phyloP scores from a whole-genome alignment of 768 basidiomycete species.

The Gymnopilus junonius region DNA sequence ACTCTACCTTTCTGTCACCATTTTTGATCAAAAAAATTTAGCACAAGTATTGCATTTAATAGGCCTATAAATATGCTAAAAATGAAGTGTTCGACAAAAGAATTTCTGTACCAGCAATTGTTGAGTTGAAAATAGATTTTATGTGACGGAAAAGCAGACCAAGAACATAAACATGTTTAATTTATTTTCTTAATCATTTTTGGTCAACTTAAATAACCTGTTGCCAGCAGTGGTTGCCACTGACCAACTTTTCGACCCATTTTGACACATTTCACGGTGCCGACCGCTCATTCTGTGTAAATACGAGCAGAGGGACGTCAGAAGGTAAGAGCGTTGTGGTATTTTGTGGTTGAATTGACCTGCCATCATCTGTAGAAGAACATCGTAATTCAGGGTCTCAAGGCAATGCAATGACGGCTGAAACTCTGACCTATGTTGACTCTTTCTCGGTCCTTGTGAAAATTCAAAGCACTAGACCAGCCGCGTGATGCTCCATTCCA shows the following conservation, averaged over 20 bases:
- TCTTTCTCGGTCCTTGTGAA: not conserved
- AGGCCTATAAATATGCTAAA: no score
- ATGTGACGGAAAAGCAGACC: no score
- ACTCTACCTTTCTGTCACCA: no score
- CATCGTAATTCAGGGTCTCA: not conserved
- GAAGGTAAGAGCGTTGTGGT: not conserved
- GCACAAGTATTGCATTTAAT: no score
- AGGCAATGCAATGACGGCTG: not conserved
- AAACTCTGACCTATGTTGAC: not conserved
- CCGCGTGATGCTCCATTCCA: not conserved
- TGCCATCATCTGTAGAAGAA: not conserved
- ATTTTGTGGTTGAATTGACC: not conserved
- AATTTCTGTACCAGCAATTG: no score
- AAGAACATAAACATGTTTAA: no score
- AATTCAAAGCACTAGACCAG: not conserved
- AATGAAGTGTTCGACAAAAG: no score
- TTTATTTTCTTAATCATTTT: no score
- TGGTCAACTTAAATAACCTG: no score
- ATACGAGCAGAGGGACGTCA: not conserved
- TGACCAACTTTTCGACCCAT: conserved; percentile 7
- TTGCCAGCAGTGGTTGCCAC: no score
- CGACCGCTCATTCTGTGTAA: not conserved
- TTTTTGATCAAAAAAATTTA: no score
- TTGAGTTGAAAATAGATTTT: no score
- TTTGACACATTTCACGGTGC: not conserved